Percentiles rank a stretch among this genome's conserved stretches.
phyloP scores from a whole-genome alignment of 2,329 filamentous ascomycete genomes.

The Sodiomyces alkalinus region DNA sequence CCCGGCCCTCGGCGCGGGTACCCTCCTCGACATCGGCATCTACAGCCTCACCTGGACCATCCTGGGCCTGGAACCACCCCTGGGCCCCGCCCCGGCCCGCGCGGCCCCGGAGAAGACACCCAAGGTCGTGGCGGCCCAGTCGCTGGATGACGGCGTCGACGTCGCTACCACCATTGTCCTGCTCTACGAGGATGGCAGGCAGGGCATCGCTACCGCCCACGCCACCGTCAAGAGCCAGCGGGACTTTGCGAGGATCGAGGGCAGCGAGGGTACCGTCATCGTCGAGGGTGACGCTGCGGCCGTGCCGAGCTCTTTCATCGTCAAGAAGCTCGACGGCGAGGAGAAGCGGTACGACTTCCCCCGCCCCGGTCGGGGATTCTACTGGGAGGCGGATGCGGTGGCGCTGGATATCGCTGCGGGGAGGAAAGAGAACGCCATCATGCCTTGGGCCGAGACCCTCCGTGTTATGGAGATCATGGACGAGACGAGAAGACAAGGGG shows the following conservation, averaged over 20 bases:
- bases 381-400: slow-evolving; percentile 28
- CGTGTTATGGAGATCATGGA: slow-evolving; percentile 31
- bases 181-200: slow-evolving; percentile 19
- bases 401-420: slow-evolving; percentile 23
- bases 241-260: slow-evolving; percentile 24
- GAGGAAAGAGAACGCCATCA: slow-evolving; percentile 19
- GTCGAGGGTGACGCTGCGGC: slow-evolving; percentile 19
- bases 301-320: slow-evolving; percentile 18
- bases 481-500: slow-evolving; percentile 22
- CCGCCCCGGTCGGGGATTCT: slow-evolving; percentile 21
- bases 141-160: slow-evolving; percentile 18
- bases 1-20: slow-evolving; percentile 23
- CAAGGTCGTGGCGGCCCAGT: slow-evolving; percentile 21
- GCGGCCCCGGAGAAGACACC: slow-evolving; percentile 10
- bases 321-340: slow-evolving; percentile 15
- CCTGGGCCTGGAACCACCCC: slow-evolving; percentile 15
- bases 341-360: slow-evolving; percentile 20
- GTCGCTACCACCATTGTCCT: slow-evolving; percentile 21
- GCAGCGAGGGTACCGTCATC: slow-evolving; percentile 18
- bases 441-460: slow-evolving; percentile 31
- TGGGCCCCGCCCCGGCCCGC: slow-evolving; percentile 10
- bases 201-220: slow-evolving; percentile 26
- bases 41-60: slow-evolving; percentile 25
- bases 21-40: slow-evolving; percentile 27
- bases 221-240: slow-evolving; percentile 11